Evolutionary conservation across 768 basidiomycete species (phyloP).

Genomic region (Termitomyces sp.): DNA sequence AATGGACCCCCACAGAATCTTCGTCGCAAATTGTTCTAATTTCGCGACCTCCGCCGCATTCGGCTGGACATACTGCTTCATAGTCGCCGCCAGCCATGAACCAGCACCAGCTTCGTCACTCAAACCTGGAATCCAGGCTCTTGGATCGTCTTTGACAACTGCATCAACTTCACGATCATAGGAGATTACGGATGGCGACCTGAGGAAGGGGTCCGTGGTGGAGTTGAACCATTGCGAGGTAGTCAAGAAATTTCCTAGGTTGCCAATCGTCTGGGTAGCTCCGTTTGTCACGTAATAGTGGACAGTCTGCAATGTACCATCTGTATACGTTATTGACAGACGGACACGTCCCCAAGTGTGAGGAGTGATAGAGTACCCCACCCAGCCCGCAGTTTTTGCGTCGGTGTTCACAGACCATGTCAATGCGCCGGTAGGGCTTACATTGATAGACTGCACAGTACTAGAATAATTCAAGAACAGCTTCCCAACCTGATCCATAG

Average conservation of each 20-base stretch:
- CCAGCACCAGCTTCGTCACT: slow-evolving; percentile 63
- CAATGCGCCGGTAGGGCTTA: slow-evolving; percentile 46
- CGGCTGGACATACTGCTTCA: slow-evolving; percentile 58
- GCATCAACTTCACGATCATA: slow-evolving; percentile 53
- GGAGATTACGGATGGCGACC: slow-evolving; percentile 53
- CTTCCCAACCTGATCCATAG: slow-evolving; percentile 47
- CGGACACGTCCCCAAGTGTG: slow-evolving; percentile 48
- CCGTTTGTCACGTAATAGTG: slow-evolving; percentile 51
- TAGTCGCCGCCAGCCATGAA: slow-evolving; percentile 53
- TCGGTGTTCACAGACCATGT: slow-evolving; percentile 45
- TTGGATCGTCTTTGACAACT: slow-evolving; percentile 46
- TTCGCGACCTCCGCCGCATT: slow-evolving; percentile 52
- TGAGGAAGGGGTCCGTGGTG: slow-evolving; percentile 47
- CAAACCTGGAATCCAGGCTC: slow-evolving; percentile 60
- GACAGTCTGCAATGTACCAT: slow-evolving; percentile 51
- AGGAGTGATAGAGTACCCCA: slow-evolving; percentile 46
- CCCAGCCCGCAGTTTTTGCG: slow-evolving; percentile 38
- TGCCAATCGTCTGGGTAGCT: slow-evolving; percentile 42
- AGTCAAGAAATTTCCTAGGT: slow-evolving; percentile 54
- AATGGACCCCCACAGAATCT: slow-evolving; percentile 47
- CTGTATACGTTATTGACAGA: slow-evolving; percentile 47
- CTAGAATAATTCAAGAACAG: slow-evolving; percentile 49
- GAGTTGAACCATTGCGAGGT: slow-evolving; percentile 54
- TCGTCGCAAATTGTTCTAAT: slow-evolving; percentile 47
- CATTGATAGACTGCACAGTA: slow-evolving; percentile 39